phyloP scores from a whole-genome alignment of 2,329 filamentous ascomycete species.

The Pseudocercospora musae region DNA sequence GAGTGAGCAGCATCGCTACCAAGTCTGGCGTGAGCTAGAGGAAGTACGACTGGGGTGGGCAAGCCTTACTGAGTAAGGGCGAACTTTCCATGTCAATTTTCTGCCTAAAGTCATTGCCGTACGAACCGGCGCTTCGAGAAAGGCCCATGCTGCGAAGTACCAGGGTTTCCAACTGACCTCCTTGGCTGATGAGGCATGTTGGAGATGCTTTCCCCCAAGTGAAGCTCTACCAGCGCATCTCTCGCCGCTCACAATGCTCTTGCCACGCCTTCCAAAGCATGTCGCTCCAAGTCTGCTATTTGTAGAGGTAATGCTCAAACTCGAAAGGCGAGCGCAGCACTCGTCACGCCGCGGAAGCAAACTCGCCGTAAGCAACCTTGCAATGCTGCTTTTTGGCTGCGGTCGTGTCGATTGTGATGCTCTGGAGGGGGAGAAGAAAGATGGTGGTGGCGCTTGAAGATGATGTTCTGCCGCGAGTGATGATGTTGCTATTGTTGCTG shows the following conservation, averaged over 20 bases:
- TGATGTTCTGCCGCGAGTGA: background rate
- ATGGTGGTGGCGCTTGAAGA: background rate
- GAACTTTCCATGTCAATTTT: background rate
- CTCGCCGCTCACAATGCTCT: background rate
- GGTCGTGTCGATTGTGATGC: background rate
- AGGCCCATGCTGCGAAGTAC: background rate
- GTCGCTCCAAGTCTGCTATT: background rate
- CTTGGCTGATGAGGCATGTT: background rate
- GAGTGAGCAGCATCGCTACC: background rate
- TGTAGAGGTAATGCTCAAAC: background rate
- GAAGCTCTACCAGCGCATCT: background rate
- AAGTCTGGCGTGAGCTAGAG: too few species aligned
- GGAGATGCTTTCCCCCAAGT: background rate
- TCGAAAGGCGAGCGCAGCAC: background rate
- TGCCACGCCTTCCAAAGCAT: background rate
- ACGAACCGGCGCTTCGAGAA: background rate
- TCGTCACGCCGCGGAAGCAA: background rate
- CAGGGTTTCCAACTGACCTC: background rate
- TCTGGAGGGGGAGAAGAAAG: background rate
- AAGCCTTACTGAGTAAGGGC: too few species aligned
- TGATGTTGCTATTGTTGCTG: background rate
- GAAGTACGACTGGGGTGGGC: too few species aligned
- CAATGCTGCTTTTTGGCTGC: background rate
- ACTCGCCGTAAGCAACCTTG: background rate
- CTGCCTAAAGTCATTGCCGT: background rate